Base-by-base conservation (phyloP, 78 protist species). In the Cavenderia fasciculata region DNA sequence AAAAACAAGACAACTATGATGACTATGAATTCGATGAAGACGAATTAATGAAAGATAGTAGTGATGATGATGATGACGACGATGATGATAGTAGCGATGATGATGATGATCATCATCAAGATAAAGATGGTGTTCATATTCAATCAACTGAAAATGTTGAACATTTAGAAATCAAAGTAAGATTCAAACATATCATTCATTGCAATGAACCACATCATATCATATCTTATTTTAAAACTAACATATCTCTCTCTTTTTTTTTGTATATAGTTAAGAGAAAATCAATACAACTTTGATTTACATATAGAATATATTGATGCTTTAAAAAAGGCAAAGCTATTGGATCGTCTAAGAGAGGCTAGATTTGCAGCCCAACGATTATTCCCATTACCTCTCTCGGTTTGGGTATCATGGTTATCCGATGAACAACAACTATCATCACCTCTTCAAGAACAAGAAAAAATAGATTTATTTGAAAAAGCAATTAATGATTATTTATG, bases 401-500 rank as follows among this genome's bases (percentile, higher is more conserved):
- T 82, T 25, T 82, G 90, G 90, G 10, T 82, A 54, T 7, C 38
- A 33, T 82, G 90, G 90, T 43, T 82, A 14, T 18, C 14, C 1
- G 76, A 68, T 68, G 90, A 82, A 43, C 61, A 68, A 31, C 56
- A 68, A 44, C n/a, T 47, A 12, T 23, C 34, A 34, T 49, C 44
- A 49, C 6, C 78, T 7, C 51, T 29, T 21, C 18, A 73, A 11
- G 66, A 73, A 25, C n/a, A 36, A 33, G 63, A 73, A 73, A 54
- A 73, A 25, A 29, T 69, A 4, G 36, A 36, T 23, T 21, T 82
- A 31, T 82, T 49, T 54, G 71, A 82, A 56, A 47, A 62, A 25
- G 90, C 90, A 4, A n/a, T 82, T 10, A 56, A 82, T n/a, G 90
- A 82, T 57, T 82, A 56, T 49, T 51, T 82, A 49, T 52, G 78